phyloP scores from a whole-genome alignment of 73 alveolate genomes.

The Stentor coeruleus region DNA sequence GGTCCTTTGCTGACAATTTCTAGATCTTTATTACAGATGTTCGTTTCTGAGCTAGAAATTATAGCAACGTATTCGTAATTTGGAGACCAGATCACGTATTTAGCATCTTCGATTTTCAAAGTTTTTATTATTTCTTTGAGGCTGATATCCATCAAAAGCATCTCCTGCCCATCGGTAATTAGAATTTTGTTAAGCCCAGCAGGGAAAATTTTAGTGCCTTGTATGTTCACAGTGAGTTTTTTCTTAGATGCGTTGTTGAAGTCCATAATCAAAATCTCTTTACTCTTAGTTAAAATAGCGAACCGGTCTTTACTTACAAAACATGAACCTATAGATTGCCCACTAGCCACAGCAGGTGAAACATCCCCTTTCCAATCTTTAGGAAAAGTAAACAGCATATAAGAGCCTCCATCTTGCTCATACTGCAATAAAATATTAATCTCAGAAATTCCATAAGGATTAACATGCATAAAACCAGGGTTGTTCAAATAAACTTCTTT shows the following conservation, averaged over 20 bases:
- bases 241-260: slow-evolving; percentile 44
- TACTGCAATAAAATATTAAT: slow-evolving; percentile 31
- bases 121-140: slow-evolving; percentile 6
- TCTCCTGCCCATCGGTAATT: neutral
- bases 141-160: slow-evolving; percentile 6
- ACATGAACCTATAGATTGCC: slow-evolving; percentile 47
- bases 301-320: slow-evolving; percentile 61
- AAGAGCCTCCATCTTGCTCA: slow-evolving; percentile 49
- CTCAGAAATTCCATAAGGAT: slow-evolving; percentile 43
- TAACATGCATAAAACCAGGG: slow-evolving; percentile 44
- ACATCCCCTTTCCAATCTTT: slow-evolving; percentile 28
- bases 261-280: slow-evolving; percentile 51
- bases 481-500: slow-evolving; percentile 44
- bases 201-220: neutral
- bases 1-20: slow-evolving; percentile 55
- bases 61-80: slow-evolving; percentile 81
- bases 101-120: slow-evolving; percentile 27
- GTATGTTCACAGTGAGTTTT: slow-evolving; percentile 36
- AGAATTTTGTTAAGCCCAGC: slow-evolving; percentile 7
- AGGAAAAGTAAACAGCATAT: slow-evolving; percentile 27
- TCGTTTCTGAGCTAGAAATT: slow-evolving; percentile 61
- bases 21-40: slow-evolving; percentile 70
- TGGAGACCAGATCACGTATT: slow-evolving; percentile 78
- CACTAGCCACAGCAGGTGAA: slow-evolving; percentile 33
- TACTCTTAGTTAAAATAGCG: slow-evolving; percentile 40